Evolutionary conservation across 768 basidiomycete genomes (phyloP), one percentile per base, ranked within the genome.

Genomic region (Xanthoconium stramineum): DNA sequence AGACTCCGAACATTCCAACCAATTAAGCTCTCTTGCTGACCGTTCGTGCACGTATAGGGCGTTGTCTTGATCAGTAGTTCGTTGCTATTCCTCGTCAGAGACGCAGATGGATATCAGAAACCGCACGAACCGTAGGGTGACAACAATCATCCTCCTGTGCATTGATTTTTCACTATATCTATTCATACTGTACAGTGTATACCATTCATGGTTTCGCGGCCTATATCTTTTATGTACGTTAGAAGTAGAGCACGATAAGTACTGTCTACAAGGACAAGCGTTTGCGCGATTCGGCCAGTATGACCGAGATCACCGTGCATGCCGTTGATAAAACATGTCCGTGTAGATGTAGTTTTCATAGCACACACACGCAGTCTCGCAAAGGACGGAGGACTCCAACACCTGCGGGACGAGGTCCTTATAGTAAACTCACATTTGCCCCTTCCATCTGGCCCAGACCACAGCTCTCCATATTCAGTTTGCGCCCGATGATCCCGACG

Each of bases 51-150:
- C 10, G n/a, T 32, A 8, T 37, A 71, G 68, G 58, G 45, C 19
- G 44, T 59, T n/a, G 51, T 63, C 4, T 17, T 63, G 15, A 11
- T 62, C 29, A 62, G 65, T 17, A 39, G 56, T n/a, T 51, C 43
- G 13, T 37, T 59, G 28, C 40, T 69, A 12, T 55, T 71, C 58
- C 57, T 69, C 29, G 44, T 71, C 45, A 62, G 60, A 54, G 69
- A 69, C 6, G 44, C 29, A 9, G 69, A 69, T 36, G 45, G 54
- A 28, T 61, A 66, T 47, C 57, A 39, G 38, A 50, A 49, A 3
- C 40, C 50, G n/a, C 29, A n/a, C 11, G 57, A 60, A 66, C 19
- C 32, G 14, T 63, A 32, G 30, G 29, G 6, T 29, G 29, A 10
- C 33, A 29, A 9, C 17, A 12, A 36, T 14, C 13, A 12, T 33